phyloP scores from a whole-genome alignment of 345 rosid species.

The Eucalyptus tenuipes region DNA sequence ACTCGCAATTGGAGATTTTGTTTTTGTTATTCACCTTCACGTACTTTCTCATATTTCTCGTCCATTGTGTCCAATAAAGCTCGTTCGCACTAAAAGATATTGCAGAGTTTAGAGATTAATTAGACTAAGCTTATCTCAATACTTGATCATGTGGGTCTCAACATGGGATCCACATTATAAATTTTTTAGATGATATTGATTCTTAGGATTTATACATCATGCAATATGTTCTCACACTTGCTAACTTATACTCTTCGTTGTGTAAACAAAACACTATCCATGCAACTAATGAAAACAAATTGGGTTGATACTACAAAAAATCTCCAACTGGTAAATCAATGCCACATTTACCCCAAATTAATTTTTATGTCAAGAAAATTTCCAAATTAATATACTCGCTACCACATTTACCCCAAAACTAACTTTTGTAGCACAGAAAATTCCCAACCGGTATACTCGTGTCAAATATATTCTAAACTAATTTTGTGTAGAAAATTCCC shows the following conservation, averaged over 20 bases:
- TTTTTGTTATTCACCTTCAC: not conserved
- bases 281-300: not conserved
- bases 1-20: not conserved
- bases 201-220: not conserved
- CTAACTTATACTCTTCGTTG: not conserved
- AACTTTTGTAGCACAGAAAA: not conserved
- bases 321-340: fast-evolving
- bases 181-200: not conserved
- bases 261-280: not conserved
- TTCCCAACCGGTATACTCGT: fast-evolving
- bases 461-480: not conserved
- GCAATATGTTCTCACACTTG: not conserved
- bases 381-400: not conserved
- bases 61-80: not conserved
- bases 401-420: not conserved
- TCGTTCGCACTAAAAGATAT: not conserved
- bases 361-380: not conserved
- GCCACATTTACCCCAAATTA: not conserved
- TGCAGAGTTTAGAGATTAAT: not conserved
- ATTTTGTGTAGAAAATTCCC: not conserved
- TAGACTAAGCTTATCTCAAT: not conserved
- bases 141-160: not conserved
- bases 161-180: not conserved
- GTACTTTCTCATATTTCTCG: not conserved
- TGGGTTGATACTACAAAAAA: not conserved